A percentile compares a stretch with the other conserved stretches of the same genome.
Conservation (phyloP, 129 eudicot species). For the Flaveria sonorensis region DNA sequence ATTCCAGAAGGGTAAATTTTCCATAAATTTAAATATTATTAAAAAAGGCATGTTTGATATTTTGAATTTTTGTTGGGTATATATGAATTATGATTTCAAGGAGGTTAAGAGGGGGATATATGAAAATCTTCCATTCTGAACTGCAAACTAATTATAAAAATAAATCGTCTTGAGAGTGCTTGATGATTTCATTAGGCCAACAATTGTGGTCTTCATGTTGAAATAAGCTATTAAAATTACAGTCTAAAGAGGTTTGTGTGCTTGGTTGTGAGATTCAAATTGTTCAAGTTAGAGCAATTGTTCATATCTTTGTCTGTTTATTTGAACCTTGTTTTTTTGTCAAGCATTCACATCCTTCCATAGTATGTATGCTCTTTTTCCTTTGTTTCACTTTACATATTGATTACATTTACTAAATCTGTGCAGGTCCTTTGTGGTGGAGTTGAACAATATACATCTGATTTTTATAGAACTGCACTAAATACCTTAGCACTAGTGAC, state of each 20-base stretch:
- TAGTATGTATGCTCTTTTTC: background rate
- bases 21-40: too few species aligned
- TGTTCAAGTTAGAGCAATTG: background rate
- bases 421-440: constrained; percentile 35
- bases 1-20: too few species aligned
- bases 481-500: constrained; percentile 23
- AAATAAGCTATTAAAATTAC: background rate
- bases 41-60: too few species aligned
- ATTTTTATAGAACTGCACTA: constrained; percentile 10
- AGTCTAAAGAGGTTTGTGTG: background rate
- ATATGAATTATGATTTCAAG: too few species aligned
- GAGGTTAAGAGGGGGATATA: too few species aligned
- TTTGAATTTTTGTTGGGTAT: too few species aligned
- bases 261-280: background rate
- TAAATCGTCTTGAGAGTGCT: background rate
- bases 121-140: background rate
- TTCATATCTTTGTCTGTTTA: background rate
- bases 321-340: background rate
- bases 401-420: constrained; percentile 17
- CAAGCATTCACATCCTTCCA: background rate
- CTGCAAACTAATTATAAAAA: background rate
- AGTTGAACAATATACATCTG: constrained; percentile 21
- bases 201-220: background rate
- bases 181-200: background rate
- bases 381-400: constrained; percentile 22